Base-by-base conservation (phyloP, 2,329 filamentous ascomycete genomes). In the Ophiocordyceps sinensis region DNA sequence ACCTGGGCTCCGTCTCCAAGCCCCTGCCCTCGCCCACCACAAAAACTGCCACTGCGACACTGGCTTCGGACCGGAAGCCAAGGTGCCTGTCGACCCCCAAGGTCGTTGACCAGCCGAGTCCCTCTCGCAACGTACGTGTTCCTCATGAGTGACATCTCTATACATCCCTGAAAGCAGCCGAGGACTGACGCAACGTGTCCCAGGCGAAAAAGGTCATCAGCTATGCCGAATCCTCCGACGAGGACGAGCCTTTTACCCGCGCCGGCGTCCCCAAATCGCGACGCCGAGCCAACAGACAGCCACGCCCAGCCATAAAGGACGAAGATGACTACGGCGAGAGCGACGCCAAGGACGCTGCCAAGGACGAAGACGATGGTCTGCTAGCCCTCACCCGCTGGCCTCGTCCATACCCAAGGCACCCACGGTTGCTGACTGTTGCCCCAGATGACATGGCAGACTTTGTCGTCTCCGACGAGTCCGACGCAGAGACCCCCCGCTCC, bases 181-280 rank as follows among this genome's bases (percentile, higher is more conserved):
- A 15, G 15, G 7, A 4, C n/a, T 15, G 9, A 23, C 15, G 7
- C 12, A 12, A 11, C 17, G 17, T n/a, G 13, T 23, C 19, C 19
- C 29, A 76, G 73, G 59, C 56, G 4, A 75, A 68, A 50, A 77
- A 73, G 53, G 57, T 59, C 0, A 72, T 91, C 49, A 91, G 73
- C 57, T 96, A 96, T 58, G 80, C 82, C 47, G 88, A 95, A 53
- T 87, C 85, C 2, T 85, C 85, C 36, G 82, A 85, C 41, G 82
- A 85, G 40, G 80, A 85, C 39, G 81, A 88, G 36, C 75, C 84
- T 0, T 82, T 88, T 54, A 58, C 61, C 2, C 60, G 65, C 37
- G 55, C 63, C 50, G 63, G 57, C 44, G 51, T 61, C 13, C 59
- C 58, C 38, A 62, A 56, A 43, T 51, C 56, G 30, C 64, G 61